Base-by-base conservation (phyloP, 176 grass and related monocot species). In the Areca catechu region DNA sequence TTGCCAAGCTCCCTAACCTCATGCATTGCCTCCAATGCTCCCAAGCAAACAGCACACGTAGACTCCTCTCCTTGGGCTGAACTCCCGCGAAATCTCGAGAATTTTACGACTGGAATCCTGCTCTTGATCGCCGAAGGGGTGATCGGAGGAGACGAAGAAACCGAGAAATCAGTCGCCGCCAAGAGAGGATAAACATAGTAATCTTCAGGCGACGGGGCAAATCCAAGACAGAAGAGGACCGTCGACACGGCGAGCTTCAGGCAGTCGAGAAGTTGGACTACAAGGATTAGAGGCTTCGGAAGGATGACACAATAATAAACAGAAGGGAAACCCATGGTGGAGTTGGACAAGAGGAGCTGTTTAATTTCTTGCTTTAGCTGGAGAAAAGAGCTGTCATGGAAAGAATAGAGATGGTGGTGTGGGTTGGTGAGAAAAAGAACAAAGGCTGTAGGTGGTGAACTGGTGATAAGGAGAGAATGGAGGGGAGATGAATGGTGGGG, bases 321-420 rank as follows among this genome's bases (percentile, higher is more conserved):
- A 54, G 71, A 82, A 50, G 90, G 85, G 66, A 95, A 95, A 15
- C 90, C 90, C 90, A 95, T 95, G 62, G 14, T 62, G 5, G 63
- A 21, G 53, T 4, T 49, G 12, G n/a, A 34, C 30, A 1, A 10
- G 30, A 30, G 29, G n/a, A n/a, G n/a, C n/a, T n/a, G n/a, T 4
- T 28, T 30, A 5, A 1, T 30, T 1, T 30, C 28, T 30, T 5
- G 3, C 7, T 30, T 7, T 5, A 0, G 28, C 1, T 37, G 34
- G 34, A 37, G 34, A 37, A 37, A 34, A 37, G 30, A 37, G 34
- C 12, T 43, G 34, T 12, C 9, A 43, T 12, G 9, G 34, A 14
- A 43, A 43, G 9, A 12, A n/a, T n/a, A 43, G 34, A 43, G 7
- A 43, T 9, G 5, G 63, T n/a, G 53, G 5, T 49, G 18, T n/a